A percentile compares a stretch with the other conserved stretches of the same genome.
These are phyloP conservation scores for Cadophora malorum DNA, from an alignment of 2,329 filamentous ascomycete genomes.

Conservation along the genomic window DNA sequence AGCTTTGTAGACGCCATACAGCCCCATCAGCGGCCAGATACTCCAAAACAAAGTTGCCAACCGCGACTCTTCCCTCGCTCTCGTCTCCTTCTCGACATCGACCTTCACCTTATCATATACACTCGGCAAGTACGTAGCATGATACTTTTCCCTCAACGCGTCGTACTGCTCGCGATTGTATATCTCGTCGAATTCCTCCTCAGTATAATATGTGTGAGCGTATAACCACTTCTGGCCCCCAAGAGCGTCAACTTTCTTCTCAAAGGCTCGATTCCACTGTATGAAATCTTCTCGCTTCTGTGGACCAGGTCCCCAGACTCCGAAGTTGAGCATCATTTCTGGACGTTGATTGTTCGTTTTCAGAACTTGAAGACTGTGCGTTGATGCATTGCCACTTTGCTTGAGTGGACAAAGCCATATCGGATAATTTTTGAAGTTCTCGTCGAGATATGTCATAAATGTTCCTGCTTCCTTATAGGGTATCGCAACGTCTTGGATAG, in stretches of 20 bases:
- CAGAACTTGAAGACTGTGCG: constrained; percentile 30
- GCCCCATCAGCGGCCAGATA: constrained; percentile 28
- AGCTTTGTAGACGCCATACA: constrained; percentile 33
- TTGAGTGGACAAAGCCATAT: constrained; percentile 63
- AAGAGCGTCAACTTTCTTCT: constrained; percentile 70
- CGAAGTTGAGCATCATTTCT: constrained; percentile 64
- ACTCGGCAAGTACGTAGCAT: constrained; percentile 67
- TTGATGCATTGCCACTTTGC: constrained; percentile 40
- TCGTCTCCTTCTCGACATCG: constrained; percentile 49
- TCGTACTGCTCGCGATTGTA: constrained; percentile 68
- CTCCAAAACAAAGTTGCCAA: constrained; percentile 39
- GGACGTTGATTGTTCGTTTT: constrained; percentile 43
- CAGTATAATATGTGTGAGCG: constrained; percentile 81
- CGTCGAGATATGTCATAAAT: constrained; percentile 58
- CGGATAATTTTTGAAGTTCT: constrained; percentile 43
- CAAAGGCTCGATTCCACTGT: constrained; percentile 71
- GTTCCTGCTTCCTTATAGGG: constrained; percentile 55
- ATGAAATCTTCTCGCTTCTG: constrained; percentile 62
- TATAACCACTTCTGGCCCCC: constrained; percentile 87
- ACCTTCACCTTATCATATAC: constrained; percentile 76
- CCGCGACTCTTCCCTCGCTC: constrained; percentile 41
- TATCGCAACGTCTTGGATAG: constrained; percentile 68
- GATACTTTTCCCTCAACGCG: constrained; percentile 65
- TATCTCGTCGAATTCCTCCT: constrained; percentile 70
- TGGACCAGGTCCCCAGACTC: constrained; percentile 82